Base-by-base conservation (phyloP, 768 basidiomycete species). In the Epithele typhae region DNA sequence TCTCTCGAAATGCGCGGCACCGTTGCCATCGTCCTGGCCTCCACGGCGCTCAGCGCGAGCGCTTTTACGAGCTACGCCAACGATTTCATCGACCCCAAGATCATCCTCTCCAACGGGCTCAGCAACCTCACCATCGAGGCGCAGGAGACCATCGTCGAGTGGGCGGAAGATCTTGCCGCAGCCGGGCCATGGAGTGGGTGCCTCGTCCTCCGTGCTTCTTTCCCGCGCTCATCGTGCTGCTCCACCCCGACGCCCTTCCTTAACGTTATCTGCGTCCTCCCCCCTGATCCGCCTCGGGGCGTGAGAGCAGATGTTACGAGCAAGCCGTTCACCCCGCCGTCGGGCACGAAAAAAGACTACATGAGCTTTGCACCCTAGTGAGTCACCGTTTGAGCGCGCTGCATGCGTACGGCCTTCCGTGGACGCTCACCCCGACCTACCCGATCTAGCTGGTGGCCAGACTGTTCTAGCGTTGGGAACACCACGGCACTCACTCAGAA, bases 361-460 rank as follows among this genome's bases (percentile, higher is more conserved):
- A 70, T 84, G 74, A 82, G 81, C 59, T 83, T 79, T 77, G 77
- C 81, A 12, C 82, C 83, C 33, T 85, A 84, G 82, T 82, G 61
- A 37, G 78, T 60, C 11, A 25, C 24, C 32, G 4, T 12, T 18
- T 5, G 4, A 4, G 18, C 5, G n/a, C 10, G 32, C 1, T 14
- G 6, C 23, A 11, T 23, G 17, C 37, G 5, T 46, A 24, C 40
- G 8, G 10, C 40, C 23, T 35, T 11, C 5, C 24, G 12, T 11
- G 4, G 10, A n/a, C 3, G 19, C 25, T 21, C 25, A n/a, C 23
- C 0, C 47, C 14, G 27, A 30, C 27, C 27, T 7, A 7, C 8
- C 27, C 27, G 27, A 7, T 30, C 27, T 30, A 81, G 79, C 49
- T 76, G 69, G 62, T 83, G 82, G 82, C 81, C 82, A 0, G 70